Base-by-base conservation (phyloP, 495 filamentous ascomycete species). In the Neurospora sp. region DNA sequence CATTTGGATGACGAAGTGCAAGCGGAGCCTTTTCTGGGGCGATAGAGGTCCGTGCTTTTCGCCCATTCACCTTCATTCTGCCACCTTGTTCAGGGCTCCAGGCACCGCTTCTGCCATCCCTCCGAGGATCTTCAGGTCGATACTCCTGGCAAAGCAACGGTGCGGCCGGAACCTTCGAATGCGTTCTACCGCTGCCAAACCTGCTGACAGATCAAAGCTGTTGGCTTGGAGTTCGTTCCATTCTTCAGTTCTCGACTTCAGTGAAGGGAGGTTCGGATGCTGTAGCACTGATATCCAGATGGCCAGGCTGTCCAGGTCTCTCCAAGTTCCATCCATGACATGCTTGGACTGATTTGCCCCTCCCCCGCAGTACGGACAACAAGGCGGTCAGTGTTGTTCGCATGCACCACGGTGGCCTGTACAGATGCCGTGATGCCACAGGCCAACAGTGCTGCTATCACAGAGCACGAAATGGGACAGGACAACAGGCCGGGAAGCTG, bases 1-100 rank as follows among this genome's bases (percentile, higher is more conserved):
- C 74, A 80, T 76, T 78, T 73, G 76, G 78, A 81, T 82, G 80
- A 82, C 80, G 80, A 80, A 74, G 72, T 80, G 6, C 6, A 5
- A 59, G 79, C 73, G 76, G 78, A 80, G 76, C 73, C 72, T 78
- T 77, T 59, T 59, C 48, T 59, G 48, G 73, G 76, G 79, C 80
- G 80, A 78, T 76, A 76, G 79, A 81, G 48, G 75, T 74, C 80
- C 77, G 80, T 79, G 78, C 79, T 69, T 74, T 73, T 73, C 71
- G 48, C 69, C 71, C 75, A 75, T 71, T 69, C 71, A 77, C 73
- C 46, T 39, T 10, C 11, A 71, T 31, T 72, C 73, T 39, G 46
- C 46, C 46, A 54, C 46, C n/a, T 12, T 54, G 46, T 23, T 20
- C 35, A n/a, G 44, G 46, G 46, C 10, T 20, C 46, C 46, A 27